Evolutionary conservation across 345 rosid genomes (phyloP).

Genomic region (Syzygium grande): DNA sequence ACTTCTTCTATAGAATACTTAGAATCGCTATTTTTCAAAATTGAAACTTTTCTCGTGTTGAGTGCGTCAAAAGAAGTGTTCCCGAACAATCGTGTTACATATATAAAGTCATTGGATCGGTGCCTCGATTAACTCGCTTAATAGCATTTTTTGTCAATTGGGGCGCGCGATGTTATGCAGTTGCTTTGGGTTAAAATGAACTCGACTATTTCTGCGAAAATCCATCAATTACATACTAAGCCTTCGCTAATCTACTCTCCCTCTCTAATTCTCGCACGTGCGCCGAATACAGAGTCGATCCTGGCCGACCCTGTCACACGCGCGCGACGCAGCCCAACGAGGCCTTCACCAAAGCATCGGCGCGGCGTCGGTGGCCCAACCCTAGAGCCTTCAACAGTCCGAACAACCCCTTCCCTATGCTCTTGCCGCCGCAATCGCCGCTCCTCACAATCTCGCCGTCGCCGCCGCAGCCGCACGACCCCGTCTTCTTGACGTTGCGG

Average conservation of each 20-base stretch:
- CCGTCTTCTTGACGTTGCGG: too few relatives aligned
- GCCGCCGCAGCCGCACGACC: too few relatives aligned
- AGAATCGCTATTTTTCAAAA: neutral
- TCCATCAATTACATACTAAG: neutral
- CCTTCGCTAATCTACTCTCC: neutral
- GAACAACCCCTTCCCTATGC: neutral
- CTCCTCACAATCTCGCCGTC: constrained; percentile 2
- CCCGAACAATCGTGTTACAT: neutral
- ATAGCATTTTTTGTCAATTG: neutral
- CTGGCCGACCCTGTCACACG: neutral
- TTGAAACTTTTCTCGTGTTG: neutral
- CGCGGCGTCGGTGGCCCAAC: neutral
- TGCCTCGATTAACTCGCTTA: neutral
- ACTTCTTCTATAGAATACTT: neutral
- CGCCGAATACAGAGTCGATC: neutral
- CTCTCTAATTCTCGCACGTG: neutral
- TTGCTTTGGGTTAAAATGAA: neutral
- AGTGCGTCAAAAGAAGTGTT: neutral
- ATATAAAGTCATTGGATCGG: neutral
- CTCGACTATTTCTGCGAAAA: neutral
- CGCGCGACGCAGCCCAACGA: neutral
- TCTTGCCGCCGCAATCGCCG: constrained; percentile 12
- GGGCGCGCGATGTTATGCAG: neutral
- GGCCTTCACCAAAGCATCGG: neutral
- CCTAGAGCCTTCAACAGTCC: constrained; percentile 10